Base-by-base conservation (phyloP, 169 alveolate species). In the Cryptosporidium baileyi region DNA sequence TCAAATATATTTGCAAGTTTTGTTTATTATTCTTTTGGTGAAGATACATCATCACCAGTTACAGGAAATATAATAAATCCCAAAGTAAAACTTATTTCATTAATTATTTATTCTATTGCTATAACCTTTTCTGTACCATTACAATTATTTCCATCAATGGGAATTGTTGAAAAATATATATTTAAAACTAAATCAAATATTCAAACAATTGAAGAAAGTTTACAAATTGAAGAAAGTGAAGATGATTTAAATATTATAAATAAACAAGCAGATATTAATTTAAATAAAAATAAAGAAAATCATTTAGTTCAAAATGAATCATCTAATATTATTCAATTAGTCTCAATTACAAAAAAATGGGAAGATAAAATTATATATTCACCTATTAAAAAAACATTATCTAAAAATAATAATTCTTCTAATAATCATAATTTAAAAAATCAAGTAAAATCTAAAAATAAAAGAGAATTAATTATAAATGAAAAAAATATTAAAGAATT, bases 1-100 rank as follows among this genome's bases (percentile, higher is more conserved):
- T 74, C 85, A 22, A 74, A 54, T 54, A 22, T 38, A 54, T 74
- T 74, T 41, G 65, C 85, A 8, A 74, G 74, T 61, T 26, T 74
- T 36, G 67, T 74, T 32, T 74, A 54, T 36, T 74, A 74, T 57
- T 74, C 85, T 6, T 74, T 74, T 74, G 85, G 85, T 17, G 85
- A 74, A 5, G 85, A 74, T 38, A 51, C 67, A 26, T 41, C 85
- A 26, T 74, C 85, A 15, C 85, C 85, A 36, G 85, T 74, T 15
- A 74, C 85, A 32, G 85, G 43, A 24, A 74, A 74, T 22, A 74
- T 74, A 52, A 9, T 74, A 17, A 74, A 74, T 74, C 52, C 67
- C n/a, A 54, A 54, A 4, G 67, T 34, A n/a, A 74, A 57, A 41
- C 47, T 54, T 4, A 51, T 74, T 13, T 74, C 74, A 17, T 34